These are phyloP conservation scores for Colletotrichum sublineola DNA, from an alignment of 2,329 filamentous ascomycete species.

Conservation along the genomic window DNA sequence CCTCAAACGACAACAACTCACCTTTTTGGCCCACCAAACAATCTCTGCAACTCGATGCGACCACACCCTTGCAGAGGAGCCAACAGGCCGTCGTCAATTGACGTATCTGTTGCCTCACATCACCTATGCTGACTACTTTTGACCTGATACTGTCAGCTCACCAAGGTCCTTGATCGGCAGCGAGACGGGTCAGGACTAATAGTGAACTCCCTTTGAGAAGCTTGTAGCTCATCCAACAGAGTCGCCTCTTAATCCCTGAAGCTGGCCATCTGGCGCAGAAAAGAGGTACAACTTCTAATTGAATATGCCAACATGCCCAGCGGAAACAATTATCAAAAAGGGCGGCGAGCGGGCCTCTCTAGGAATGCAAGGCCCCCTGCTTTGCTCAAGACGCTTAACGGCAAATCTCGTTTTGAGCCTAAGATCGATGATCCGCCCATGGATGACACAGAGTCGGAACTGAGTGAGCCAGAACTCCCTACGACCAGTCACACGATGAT, in stretches of 20 bases:
- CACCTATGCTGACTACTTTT: not conserved
- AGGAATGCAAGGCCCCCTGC: not conserved
- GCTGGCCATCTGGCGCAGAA: not conserved
- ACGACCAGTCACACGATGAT: not conserved
- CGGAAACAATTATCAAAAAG: not conserved
- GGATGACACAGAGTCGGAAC: conserved; percentile 23
- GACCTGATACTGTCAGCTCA: not conserved
- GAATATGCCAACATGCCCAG: conserved; percentile 9
- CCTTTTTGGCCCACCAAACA: conserved; percentile 11
- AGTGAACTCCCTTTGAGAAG: conserved; percentile 2
- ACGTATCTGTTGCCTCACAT: not conserved
- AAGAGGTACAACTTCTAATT: not conserved
- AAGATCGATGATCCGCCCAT: conserved; percentile 7
- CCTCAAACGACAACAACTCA: conserved; percentile 21
- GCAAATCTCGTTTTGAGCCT: not conserved
- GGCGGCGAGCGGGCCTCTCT: conserved; percentile 11
- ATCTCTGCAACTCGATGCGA: conserved; percentile 15
- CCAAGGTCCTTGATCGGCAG: not conserved
- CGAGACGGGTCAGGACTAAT: conserved; percentile 6
- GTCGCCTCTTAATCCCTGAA: not conserved
- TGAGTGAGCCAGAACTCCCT: conserved; percentile 15
- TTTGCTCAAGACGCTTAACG: not conserved
- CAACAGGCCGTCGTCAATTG: conserved; percentile 7
- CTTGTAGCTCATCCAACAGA: not conserved
- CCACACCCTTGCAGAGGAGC: not conserved